Evolutionary conservation across 1,284 basidiomycete species (phyloP), one percentile per base, ranked within the genome.

Genomic region (Trametes hirsuta): DNA sequence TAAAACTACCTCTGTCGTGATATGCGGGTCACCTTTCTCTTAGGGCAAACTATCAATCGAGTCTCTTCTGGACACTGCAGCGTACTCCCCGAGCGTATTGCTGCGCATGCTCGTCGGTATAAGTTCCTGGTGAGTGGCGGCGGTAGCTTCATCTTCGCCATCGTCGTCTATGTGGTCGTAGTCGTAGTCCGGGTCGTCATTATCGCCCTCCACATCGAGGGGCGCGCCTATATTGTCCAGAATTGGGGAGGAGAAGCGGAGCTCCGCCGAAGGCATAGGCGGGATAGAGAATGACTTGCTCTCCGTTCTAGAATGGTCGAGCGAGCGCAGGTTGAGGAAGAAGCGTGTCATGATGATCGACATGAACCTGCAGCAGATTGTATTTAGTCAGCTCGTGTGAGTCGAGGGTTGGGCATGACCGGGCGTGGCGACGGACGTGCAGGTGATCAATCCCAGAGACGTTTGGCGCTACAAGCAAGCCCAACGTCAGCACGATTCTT

Each of bases 261-360:
- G 40, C 15, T 51, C 53, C 22, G 30, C 15, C 12, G 36, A 49
- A 30, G 12, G 18, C 12, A 40, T 25, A 44, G 15, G 41, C 6
- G 41, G 36, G 47, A 45, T n/a, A 18, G 30, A 48, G 21, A 53
- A 15, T 9, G 22, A 34, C 18, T 30, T 34, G 11, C n/a, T 41
- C 22, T 22, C 56, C n/a, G 12, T 6, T 8, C 12, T 22, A 6
- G 15, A 18, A 40, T 35, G n/a, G 18, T 56, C 47, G 12, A 48
- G 14, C 25, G 25, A 47, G 10, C 63, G 59, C 3, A 62, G 57
- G 22, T 59, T 61, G 30, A 65, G 47, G 21, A 65, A 54, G 54
- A 59, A 65, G 12, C 63, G 56, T 4, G 54, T 54, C 51, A 49
- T 62, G 36, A 59, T 24, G 18, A 59, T 49, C 40, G 54, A 65